Conservation (phyloP, 345 rosid species). For the Crucihimalaya himalaica region DNA sequence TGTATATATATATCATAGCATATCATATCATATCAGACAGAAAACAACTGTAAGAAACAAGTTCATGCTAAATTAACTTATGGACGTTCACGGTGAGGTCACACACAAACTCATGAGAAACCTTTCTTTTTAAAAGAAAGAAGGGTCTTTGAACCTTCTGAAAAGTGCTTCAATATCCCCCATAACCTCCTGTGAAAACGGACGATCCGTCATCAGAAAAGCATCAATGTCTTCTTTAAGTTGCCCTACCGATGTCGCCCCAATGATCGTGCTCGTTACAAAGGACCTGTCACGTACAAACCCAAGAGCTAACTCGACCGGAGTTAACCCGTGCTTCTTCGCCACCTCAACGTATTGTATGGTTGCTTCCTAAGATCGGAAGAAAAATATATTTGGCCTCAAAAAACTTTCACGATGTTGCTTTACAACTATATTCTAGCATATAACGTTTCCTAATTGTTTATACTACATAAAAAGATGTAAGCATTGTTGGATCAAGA, state of each 20-base stretch:
- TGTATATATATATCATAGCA: not conserved
- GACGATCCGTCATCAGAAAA: slow-evolving; percentile 61
- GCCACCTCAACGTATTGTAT: slow-evolving; percentile 62
- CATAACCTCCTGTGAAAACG: slow-evolving; percentile 60
- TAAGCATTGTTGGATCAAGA: slow-evolving; percentile 8
- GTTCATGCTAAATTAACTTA: not conserved
- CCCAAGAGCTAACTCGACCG: slow-evolving; percentile 74
- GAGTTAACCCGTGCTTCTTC: slow-evolving; percentile 71
- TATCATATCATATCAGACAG: too few relatives aligned
- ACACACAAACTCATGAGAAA: not conserved
- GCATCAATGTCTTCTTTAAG: slow-evolving; percentile 84
- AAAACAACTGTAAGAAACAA: not conserved
- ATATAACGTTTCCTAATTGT: not conserved
- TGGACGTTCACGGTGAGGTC: not conserved
- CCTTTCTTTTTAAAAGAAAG: slow-evolving; percentile 24
- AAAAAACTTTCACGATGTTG: not conserved
- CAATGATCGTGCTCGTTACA: slow-evolving; percentile 76
- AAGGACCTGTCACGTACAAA: slow-evolving; percentile 79
- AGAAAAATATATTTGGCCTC: not conserved
- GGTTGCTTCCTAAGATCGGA: slow-evolving; percentile 67
- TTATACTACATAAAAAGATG: not conserved
- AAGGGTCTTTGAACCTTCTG: slow-evolving; percentile 56
- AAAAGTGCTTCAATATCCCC: slow-evolving; percentile 64
- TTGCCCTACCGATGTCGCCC: slow-evolving; percentile 77
- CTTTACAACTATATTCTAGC: not conserved